Evolutionary conservation across 2,329 filamentous ascomycete species (phyloP), one percentile per base, ranked within the genome.

Genomic region (Arthrinium phaeospermum): DNA sequence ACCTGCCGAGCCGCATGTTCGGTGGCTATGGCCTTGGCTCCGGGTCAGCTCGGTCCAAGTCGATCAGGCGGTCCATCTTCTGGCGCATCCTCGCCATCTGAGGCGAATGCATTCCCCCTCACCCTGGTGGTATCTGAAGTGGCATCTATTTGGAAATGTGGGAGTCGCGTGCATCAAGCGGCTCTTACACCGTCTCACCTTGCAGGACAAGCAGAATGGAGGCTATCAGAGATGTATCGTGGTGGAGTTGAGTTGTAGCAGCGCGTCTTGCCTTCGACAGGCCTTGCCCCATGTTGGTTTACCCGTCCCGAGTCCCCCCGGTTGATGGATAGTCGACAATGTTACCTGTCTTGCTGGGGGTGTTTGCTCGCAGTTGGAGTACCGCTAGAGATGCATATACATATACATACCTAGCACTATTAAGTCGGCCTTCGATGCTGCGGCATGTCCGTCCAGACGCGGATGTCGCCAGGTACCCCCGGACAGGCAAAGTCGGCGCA

Each of bases 71-170:
- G 27, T 30, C 27, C 27, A 30, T 30, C 27, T 30, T 30, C 27
- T 30, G 27, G 27, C 41, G 22, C 57, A 51, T 51, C 49, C 6
- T 10, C 46, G 46, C 3, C 30, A 51, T 51, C 49, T 51, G 49
- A 51, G 49, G 49, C 49, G 49, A 22, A n/a, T 0, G 8, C 19
- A 12, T n/a, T 41, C 19, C 57, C 57, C 57, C 34, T 64, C 57
- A 41, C 22, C 57, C 57, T 64, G 57, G 57, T 64, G 57, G 57
- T 41, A 64, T 64, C 57, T 64, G 57, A n/a, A 41, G 57, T 64
- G 57, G 57, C 34, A 41, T 64, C 34, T 37, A 10, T 34, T 57
- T 27, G 30, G 34, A 37, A 64, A 64, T 64, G 57, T 64, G 19
- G 19, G 34, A 64, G 57, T 37, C 12, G 53, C 30, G 53, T 64